Conservation (phyloP, 345 rosid genomes). For the Microcos paniculata region DNA sequence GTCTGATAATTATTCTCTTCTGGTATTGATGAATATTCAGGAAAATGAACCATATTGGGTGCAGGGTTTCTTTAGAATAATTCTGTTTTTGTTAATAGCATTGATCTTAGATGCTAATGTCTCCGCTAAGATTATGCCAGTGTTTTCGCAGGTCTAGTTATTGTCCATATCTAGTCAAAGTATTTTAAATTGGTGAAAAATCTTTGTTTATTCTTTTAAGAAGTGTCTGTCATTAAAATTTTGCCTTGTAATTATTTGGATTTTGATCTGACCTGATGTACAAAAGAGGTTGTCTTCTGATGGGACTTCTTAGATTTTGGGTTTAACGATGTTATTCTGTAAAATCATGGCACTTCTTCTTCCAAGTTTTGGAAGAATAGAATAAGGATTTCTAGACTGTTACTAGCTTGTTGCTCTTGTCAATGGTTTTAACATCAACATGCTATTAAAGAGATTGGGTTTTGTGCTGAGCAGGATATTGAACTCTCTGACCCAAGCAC, state of each 20-base stretch:
- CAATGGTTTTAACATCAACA: too few species aligned
- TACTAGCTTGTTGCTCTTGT: too few species aligned
- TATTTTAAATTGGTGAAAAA: background rate
- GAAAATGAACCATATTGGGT: background rate
- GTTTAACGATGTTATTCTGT: background rate
- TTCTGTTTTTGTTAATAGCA: background rate
- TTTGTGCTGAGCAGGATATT: slow-evolving; percentile 49
- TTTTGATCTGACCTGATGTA: background rate
- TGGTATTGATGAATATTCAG: background rate
- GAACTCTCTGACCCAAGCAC: slow-evolving; percentile 49
- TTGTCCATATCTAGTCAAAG: background rate
- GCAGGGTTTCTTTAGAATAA: background rate
- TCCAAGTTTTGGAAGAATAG: too few species aligned
- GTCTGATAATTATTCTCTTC: background rate
- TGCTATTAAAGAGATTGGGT: background rate
- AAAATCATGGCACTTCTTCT: background rate
- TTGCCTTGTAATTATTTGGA: background rate
- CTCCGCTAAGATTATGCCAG: background rate
- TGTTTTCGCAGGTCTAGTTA: background rate
- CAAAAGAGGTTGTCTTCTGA: background rate
- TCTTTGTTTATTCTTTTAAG: background rate
- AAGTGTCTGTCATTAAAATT: background rate
- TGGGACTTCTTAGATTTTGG: background rate
- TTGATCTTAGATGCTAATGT: background rate
- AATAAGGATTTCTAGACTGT: too few species aligned